These are phyloP conservation scores for Artomyces pyxidatus DNA, from an alignment of 768 basidiomycete genomes.

Conservation along the genomic window DNA sequence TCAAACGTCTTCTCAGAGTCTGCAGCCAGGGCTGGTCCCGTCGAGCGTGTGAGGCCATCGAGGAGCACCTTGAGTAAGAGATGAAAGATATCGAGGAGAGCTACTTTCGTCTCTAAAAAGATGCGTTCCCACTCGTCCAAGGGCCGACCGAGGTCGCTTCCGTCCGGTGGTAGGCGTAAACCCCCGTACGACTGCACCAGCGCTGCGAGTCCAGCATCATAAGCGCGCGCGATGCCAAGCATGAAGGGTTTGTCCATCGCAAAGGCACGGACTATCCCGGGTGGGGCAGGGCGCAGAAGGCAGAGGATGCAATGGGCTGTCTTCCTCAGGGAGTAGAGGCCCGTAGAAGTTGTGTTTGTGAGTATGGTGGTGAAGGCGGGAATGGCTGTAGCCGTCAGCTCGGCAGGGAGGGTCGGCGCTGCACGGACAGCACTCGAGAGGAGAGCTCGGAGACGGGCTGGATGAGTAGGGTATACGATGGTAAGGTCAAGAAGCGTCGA, in stretches of 20 bases:
- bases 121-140: slow-evolving; percentile 63
- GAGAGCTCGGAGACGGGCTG: slow-evolving; percentile 36
- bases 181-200: slow-evolving; percentile 60
- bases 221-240: slow-evolving; percentile 47
- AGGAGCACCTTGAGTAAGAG: slow-evolving; percentile 43
- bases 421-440: slow-evolving; percentile 32
- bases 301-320: slow-evolving; percentile 46
- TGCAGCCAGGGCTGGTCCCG: slow-evolving; percentile 33
- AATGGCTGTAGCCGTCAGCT: slow-evolving; percentile 32
- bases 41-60: slow-evolving; percentile 34
- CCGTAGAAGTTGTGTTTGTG: slow-evolving; percentile 33
- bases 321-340: slow-evolving; percentile 60
- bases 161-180: slow-evolving; percentile 24
- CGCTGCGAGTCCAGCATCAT: slow-evolving; percentile 47
- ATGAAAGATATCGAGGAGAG: slow-evolving; percentile 64
- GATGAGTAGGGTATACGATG: slow-evolving; percentile 43
- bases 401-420: slow-evolving; percentile 25
- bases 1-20: slow-evolving; percentile 50
- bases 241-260: slow-evolving; percentile 44
- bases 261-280: slow-evolving; percentile 43
- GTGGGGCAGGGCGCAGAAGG: slow-evolving; percentile 45
- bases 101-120: slow-evolving; percentile 68
- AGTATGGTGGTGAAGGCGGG: slow-evolving; percentile 48
- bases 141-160: slow-evolving; percentile 17
- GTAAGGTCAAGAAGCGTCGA: slow-evolving; percentile 56